Evolutionary conservation across 2,329 filamentous ascomycete species (phyloP).

Genomic region (Byssochlamys sp.): DNA sequence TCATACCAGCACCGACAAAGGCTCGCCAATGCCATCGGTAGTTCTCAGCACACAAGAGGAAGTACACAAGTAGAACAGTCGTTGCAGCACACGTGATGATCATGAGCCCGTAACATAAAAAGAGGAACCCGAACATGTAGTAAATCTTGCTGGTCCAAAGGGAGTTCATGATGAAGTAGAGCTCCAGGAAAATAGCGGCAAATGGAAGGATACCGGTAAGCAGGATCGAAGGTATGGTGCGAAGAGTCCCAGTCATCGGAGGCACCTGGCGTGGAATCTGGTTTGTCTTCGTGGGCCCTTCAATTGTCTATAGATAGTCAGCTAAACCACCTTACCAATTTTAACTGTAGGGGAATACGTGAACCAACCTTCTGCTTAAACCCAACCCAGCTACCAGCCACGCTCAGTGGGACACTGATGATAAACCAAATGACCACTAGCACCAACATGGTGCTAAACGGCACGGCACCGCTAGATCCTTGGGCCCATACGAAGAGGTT

Average conservation of each 20-base stretch:
- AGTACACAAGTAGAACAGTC: constrained; percentile 90
- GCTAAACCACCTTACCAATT: constrained; percentile 4
- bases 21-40: constrained; percentile 99
- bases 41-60: constrained; percentile 88
- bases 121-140: constrained; percentile 99
- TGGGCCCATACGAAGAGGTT: constrained; percentile 96
- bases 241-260: constrained; percentile 69
- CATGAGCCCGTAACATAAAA: constrained; percentile 95
- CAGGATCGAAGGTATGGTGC: constrained; percentile 78
- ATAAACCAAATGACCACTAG: constrained; percentile 92
- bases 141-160: constrained; percentile 99
- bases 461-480: constrained; percentile 82
- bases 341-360: not conserved
- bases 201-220: constrained; percentile 89
- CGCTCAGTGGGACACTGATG: constrained; percentile 83
- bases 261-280: constrained; percentile 97
- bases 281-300: constrained; percentile 83
- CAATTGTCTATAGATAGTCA: constrained; percentile 42
- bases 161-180: constrained; percentile 98
- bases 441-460: constrained; percentile 92
- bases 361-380: constrained; percentile 57
- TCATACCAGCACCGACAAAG: constrained; percentile 84
- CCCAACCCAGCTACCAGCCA: constrained; percentile 84
- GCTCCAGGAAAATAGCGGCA: constrained; percentile 91
- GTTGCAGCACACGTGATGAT: constrained; percentile 88